Conservation (phyloP, 192 early-diverging fungal genomes). For the Piromyces sp. region DNA sequence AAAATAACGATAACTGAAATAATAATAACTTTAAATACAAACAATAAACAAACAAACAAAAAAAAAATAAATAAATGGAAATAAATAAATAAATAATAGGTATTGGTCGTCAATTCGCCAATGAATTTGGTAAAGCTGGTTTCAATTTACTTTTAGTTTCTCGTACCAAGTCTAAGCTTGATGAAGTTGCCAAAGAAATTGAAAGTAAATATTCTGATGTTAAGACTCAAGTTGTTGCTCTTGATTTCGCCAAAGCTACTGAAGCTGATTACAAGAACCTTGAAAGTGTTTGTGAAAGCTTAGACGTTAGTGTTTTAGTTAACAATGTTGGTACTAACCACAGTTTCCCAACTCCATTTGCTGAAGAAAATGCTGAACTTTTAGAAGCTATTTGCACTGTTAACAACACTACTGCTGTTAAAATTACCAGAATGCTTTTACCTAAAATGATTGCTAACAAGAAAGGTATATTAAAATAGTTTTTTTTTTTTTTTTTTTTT, state of each 20-base stretch:
- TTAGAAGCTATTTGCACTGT: conserved; percentile 64
- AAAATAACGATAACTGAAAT: no score
- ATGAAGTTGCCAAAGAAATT: conserved; percentile 49
- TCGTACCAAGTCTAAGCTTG: conserved; percentile 65
- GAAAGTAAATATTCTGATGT: conserved; percentile 29
- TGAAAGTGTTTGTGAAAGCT: conserved; percentile 21
- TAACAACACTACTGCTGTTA: conserved; percentile 68
- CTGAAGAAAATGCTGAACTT: conserved; percentile 45
- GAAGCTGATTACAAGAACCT: conserved; percentile 52
- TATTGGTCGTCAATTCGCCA: conserved; percentile 86
- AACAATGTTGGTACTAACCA: conserved; percentile 94
- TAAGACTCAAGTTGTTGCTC: conserved; percentile 43
- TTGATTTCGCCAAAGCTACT: conserved; percentile 60
- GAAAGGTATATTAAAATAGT: no score
- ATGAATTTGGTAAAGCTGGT: conserved; percentile 64
- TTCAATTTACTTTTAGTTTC: conserved; percentile 75
- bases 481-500: no score
- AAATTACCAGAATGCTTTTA: conserved; percentile 58
- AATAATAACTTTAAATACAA: no score
- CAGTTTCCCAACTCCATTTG: conserved; percentile 72
- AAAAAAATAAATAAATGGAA: not conserved
- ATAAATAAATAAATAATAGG: not conserved
- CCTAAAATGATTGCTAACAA: conserved; percentile 60
- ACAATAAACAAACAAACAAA: not conserved
- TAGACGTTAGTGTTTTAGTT: conserved; percentile 50